Base-by-base conservation (phyloP, 139 green algal genomes). In the Chlorella sorokiniana region DNA sequence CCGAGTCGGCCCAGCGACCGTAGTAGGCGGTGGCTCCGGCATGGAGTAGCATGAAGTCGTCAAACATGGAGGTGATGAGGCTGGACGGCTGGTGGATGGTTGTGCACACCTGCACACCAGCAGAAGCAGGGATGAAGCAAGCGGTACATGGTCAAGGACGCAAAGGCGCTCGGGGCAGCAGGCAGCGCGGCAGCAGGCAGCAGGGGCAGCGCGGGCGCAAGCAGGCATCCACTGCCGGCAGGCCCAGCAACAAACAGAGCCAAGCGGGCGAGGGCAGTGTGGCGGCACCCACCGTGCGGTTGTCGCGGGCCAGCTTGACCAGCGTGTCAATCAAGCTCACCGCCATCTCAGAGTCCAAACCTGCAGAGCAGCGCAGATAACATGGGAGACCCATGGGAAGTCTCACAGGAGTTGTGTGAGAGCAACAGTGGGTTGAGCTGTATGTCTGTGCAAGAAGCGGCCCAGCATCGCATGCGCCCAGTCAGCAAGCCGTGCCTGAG, bases 1-100 rank as follows among this genome's bases (percentile, higher is more conserved):
- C 85, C 0, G 91, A 84, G 0, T 71, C 71, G 6, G 10, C 35
- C 92, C 92, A 96, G 8, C 82, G 45, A 1, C 92, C 92, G n/a
- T 27, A 83, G 76, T 93, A 96, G 65, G 92, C 54, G 22, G 87
- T 52, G 1, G 74, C 71, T 16, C 93, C 93, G 9, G 52, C 41
- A 4, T 89, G 84, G 61, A 96, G 88, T 83, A 96, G 89, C 86
- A 94, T 84, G 75, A 93, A 90, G 86, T 95, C 90, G 65, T 96
- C 75, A 61, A 81, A 81, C 48, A 85, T 65, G 61, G 89, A 81
- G 1, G 86, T 92, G 85, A 96, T 94, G 74, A 91, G 71, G 16
- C 63, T 85, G 83, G 91, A 93, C 73, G 91, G 92, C 78, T 95
- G 91, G 83, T 95, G 92, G 68, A 95, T 95, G 77, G 90, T 94